These are phyloP conservation scores for Knoxdaviesia proteae DNA, from an alignment of 2,329 filamentous ascomycete genomes.

Conservation along the genomic window DNA sequence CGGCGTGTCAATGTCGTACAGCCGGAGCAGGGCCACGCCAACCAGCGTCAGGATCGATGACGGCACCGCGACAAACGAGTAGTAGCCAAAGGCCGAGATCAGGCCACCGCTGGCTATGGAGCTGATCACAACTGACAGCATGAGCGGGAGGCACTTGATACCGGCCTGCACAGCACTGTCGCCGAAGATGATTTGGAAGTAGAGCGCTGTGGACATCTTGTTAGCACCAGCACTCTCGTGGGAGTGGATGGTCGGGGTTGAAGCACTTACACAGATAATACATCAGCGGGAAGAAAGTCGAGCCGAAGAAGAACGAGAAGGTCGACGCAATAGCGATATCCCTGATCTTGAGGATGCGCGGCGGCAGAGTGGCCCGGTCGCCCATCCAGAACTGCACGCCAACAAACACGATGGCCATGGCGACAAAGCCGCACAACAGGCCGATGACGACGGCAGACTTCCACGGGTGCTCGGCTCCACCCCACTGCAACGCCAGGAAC, in stretches of 20 bases:
- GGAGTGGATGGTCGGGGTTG: constrained; percentile 4
- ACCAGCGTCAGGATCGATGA: constrained; percentile 20
- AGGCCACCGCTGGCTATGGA: constrained; percentile 22
- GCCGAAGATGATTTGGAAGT: constrained; percentile 32
- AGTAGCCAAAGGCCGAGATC: constrained; percentile 21
- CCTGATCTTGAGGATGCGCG: constrained; percentile 21
- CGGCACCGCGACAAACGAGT: constrained; percentile 18
- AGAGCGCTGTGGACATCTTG: constrained; percentile 16
- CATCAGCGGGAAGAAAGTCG: constrained; percentile 29
- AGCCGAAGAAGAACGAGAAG: constrained; percentile 27
- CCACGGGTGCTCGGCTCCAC: constrained; percentile 31
- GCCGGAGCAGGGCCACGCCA: constrained; percentile 33
- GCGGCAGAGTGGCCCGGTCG: constrained; percentile 23
- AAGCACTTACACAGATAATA: constrained; percentile 26
- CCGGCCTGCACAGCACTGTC: constrained; percentile 30
- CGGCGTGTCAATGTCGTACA: constrained; percentile 23
- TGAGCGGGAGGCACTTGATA: constrained; percentile 30
- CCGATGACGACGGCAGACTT: constrained; percentile 24
- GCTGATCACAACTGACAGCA: constrained; percentile 27
- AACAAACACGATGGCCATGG: constrained; percentile 24
- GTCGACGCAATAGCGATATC: constrained; percentile 18
- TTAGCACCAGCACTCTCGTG: not conserved
- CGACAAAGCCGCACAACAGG: constrained; percentile 25
- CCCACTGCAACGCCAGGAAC: constrained; percentile 35
- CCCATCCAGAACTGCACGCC: constrained; percentile 21